Evolutionary conservation across 768 basidiomycete species (phyloP).

Genomic region (Mycena chlorophos): DNA sequence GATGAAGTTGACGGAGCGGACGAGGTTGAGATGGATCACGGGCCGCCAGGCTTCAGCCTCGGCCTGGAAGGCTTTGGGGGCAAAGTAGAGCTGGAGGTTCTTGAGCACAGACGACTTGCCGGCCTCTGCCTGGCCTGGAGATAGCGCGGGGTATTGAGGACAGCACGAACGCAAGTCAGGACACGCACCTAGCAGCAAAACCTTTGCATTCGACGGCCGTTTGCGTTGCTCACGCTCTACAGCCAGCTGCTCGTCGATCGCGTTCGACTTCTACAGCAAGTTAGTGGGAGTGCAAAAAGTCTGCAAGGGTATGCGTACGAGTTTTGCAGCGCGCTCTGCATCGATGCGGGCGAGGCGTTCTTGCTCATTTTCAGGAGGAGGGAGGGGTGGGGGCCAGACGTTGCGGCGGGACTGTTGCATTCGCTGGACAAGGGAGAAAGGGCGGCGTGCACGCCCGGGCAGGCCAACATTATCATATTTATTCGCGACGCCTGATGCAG

Average conservation of each 20-base stretch:
- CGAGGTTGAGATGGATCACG: conserved; percentile 68
- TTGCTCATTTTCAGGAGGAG: conserved; percentile 4
- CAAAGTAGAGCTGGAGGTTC: conserved; percentile 63
- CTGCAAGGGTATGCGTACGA: conserved; percentile 20
- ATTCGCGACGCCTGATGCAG: too few relatives aligned
- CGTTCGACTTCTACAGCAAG: conserved; percentile 39
- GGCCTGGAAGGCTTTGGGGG: conserved; percentile 56
- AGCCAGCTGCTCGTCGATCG: conserved; percentile 54
- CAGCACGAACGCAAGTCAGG: background rate
- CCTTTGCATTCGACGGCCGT: conserved; percentile 42
- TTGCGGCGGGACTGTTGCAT: conserved; percentile 20
- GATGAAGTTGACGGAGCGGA: conserved; percentile 51
- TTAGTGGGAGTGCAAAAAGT: conserved; percentile 1
- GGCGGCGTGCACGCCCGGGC: background rate
- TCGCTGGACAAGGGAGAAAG: conserved; percentile 1
- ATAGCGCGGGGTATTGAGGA: background rate
- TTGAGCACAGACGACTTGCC: conserved; percentile 69
- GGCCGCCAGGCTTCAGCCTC: conserved; percentile 64
- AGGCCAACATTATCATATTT: background rate
- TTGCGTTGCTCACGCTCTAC: conserved; percentile 47
- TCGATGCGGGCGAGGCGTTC: conserved; percentile 13
- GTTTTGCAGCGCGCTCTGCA: conserved; percentile 43
- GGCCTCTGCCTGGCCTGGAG: conserved; percentile 62
- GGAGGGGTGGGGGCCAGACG: conserved; percentile 20
- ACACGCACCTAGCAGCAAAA: conserved; percentile 58